Evolutionary conservation across 169 alveolate genomes (phyloP).

Genomic region (Eimeria necatrix): DNA sequence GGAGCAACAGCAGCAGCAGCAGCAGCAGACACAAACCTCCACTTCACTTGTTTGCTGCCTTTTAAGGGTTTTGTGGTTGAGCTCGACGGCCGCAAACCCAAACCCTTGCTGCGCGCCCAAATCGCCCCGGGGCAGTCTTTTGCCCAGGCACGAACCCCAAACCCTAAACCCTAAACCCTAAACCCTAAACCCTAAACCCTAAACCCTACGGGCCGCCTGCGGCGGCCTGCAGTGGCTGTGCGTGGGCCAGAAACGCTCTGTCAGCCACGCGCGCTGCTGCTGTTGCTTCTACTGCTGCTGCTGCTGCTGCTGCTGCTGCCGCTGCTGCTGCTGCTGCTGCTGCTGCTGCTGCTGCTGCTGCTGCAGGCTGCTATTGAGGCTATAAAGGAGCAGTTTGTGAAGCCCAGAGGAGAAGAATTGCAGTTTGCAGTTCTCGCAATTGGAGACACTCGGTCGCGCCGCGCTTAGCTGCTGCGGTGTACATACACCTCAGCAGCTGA

Average conservation of each 20-base stretch:
- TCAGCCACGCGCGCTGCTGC: not conserved
- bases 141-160: not conserved
- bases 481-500: not conserved
- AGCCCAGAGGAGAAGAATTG: not conserved
- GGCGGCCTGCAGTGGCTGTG: not conserved
- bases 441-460: constrained; percentile 1
- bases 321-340: not conserved
- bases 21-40: not conserved
- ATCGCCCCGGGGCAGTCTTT: not conserved
- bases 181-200: not conserved
- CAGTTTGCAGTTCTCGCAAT: constrained; percentile 51
- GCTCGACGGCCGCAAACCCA: constrained; percentile 25
- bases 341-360: constrained; percentile 16
- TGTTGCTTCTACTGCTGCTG: not conserved
- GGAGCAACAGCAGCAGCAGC: constrained; percentile 45
- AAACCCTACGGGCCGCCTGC: not conserved
- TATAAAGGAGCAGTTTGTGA: constrained; percentile 46
- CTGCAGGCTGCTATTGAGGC: constrained; percentile 47
- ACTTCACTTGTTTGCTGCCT: constrained; percentile 17
- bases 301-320: not conserved
- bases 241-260: not conserved
- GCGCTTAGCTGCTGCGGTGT: not conserved
- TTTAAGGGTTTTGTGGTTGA: not conserved
- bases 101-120: not conserved
- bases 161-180: constrained; percentile 33